Evolutionary conservation across 257 asterid species (phyloP).

Genomic region (Solanum chmielewskii): DNA sequence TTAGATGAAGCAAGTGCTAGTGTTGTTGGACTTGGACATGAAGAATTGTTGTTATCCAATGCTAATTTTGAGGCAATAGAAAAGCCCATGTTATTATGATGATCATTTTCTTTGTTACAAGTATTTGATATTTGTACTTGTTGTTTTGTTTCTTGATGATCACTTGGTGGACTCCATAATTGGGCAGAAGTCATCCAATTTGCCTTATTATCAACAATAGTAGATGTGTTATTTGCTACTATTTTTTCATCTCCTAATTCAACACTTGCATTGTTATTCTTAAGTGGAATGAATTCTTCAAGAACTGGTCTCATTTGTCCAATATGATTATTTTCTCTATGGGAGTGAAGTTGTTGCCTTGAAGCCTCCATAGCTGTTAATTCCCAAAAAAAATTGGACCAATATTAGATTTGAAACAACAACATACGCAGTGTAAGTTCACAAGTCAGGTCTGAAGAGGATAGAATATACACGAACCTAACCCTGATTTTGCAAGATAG

Average conservation of each 20-base stretch:
- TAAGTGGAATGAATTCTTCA: slow-evolving; percentile 85
- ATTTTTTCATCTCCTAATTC: slow-evolving; percentile 11
- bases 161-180: slow-evolving; percentile 71
- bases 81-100: slow-evolving; percentile 26
- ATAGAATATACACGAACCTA: not conserved
- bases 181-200: slow-evolving; percentile 97
- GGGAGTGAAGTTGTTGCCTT: slow-evolving; percentile 66
- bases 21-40: slow-evolving; percentile 5
- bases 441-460: not conserved
- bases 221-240: slow-evolving; percentile 1
- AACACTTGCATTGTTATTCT: slow-evolving; percentile 6
- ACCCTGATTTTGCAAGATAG: not conserved
- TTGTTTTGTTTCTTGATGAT: slow-evolving; percentile 14
- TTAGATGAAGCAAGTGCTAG: slow-evolving; percentile 59
- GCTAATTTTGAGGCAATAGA: slow-evolving; percentile 22
- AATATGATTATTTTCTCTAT: slow-evolving; percentile 22
- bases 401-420: not conserved
- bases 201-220: slow-evolving; percentile 44
- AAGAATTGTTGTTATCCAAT: slow-evolving; percentile 18
- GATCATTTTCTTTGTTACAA: slow-evolving; percentile 11
- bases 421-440: not conserved
- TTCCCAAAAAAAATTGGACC: not conserved
- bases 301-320: slow-evolving; percentile 46
- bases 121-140: slow-evolving; percentile 8
- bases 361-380: slow-evolving; percentile 80